Percentiles rank a stretch among this genome's conserved stretches.
These are phyloP conservation scores for Xylaria multiplex DNA, from an alignment of 2,329 filamentous ascomycete genomes.

Conservation along the genomic window DNA sequence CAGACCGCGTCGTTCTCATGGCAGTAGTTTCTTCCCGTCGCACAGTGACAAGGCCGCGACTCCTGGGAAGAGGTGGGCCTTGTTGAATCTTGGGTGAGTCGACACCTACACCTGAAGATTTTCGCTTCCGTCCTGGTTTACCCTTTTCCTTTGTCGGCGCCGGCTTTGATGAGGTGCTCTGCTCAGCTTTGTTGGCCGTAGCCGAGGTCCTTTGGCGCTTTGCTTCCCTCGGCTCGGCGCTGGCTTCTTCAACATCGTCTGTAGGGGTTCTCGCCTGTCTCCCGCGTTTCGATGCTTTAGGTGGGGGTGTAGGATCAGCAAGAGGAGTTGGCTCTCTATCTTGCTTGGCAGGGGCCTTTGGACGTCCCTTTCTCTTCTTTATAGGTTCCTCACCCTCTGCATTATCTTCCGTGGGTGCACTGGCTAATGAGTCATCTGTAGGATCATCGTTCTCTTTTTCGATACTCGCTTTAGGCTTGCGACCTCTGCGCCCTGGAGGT, in stretches of 20 bases:
- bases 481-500: conserved; percentile 40
- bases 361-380: conserved; percentile 45
- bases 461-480: conserved; percentile 42
- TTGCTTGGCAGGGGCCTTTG: conserved; percentile 38
- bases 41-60: conserved; percentile 64
- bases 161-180: conserved; percentile 40
- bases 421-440: conserved; percentile 30
- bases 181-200: conserved; percentile 38
- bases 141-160: conserved; percentile 43
- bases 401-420: conserved; percentile 28
- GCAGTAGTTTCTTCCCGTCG: conserved; percentile 61
- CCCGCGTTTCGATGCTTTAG: conserved; percentile 41
- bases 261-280: conserved; percentile 38
- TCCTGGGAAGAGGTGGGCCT: conserved; percentile 65
- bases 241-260: conserved; percentile 38
- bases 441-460: conserved; percentile 39
- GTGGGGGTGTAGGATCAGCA: conserved; percentile 31
- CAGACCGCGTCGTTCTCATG: conserved; percentile 74
- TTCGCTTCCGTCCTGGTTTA: conserved; percentile 51
- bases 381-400: conserved; percentile 41
- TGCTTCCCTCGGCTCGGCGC: conserved; percentile 39
- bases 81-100: conserved; percentile 62
- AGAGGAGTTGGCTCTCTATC: conserved; percentile 33
- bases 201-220: conserved; percentile 42
- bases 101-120: conserved; percentile 54